phyloP scores from a whole-genome alignment of 768 basidiomycete species.

The Amanita pseudoporphyria region DNA sequence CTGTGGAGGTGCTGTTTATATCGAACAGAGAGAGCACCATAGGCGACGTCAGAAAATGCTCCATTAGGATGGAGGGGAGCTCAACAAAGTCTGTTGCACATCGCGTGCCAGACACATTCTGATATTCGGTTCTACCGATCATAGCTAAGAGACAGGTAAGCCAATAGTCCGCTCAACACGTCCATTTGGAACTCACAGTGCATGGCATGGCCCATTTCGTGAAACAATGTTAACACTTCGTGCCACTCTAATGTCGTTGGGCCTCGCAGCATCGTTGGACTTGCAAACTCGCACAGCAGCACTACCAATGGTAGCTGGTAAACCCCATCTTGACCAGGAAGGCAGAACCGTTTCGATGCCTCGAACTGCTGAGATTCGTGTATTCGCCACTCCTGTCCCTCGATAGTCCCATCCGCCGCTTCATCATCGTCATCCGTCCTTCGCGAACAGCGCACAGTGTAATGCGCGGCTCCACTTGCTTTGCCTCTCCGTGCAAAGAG shows the following conservation, averaged over 20 bases:
- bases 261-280: constrained; percentile 47
- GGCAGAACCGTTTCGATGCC: constrained; percentile 44
- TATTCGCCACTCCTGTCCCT: constrained; percentile 31
- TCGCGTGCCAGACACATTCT: constrained; percentile 95
- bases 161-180: not conserved
- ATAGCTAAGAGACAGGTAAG: constrained; percentile 45
- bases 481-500: constrained; percentile 81
- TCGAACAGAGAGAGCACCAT: constrained; percentile 75
- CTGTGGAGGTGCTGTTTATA: constrained; percentile 32
- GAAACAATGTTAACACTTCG: constrained; percentile 90
- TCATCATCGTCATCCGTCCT: constrained; percentile 89
- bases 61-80: constrained; percentile 97
- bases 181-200: constrained; percentile 63
- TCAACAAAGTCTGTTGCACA: constrained; percentile 99
- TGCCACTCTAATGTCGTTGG: constrained; percentile 82
- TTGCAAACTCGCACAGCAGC: constrained; percentile 78
- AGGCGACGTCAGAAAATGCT: constrained; percentile 87
- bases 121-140: constrained; percentile 95
- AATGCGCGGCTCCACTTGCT: constrained; percentile 89
- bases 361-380: constrained; percentile 54
- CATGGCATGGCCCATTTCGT: constrained; percentile 99
- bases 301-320: constrained; percentile 92
- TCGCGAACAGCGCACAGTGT: constrained; percentile 92
- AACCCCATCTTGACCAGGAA: constrained; percentile 55
- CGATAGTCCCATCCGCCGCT: constrained; percentile 42